Conservation (phyloP, 176 grass and related monocot species). For the Hsuehochloa calcarea region DNA sequence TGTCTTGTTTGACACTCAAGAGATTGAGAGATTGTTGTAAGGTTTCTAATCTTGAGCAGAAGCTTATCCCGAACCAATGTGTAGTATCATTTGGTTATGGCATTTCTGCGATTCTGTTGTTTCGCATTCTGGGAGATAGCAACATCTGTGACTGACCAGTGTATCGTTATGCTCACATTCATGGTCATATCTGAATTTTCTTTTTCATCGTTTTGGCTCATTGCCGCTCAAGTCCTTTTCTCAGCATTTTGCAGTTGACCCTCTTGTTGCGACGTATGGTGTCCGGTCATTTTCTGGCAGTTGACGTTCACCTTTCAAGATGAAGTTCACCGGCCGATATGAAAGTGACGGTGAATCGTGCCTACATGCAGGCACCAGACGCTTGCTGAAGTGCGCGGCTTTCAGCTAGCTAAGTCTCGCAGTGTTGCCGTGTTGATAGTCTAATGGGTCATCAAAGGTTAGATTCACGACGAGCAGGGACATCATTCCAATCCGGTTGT, state of each 20-base stretch:
- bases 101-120: too few relatives aligned
- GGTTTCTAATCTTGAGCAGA: neutral
- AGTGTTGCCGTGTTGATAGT: neutral
- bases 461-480: neutral
- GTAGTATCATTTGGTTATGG: neutral
- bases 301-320: neutral
- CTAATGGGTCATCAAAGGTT: neutral
- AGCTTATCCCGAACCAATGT: neutral
- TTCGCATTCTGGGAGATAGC: too few relatives aligned
- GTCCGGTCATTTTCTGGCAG: neutral
- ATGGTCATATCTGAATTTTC: neutral
- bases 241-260: neutral
- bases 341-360: neutral
- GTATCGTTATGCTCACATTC: neutral
- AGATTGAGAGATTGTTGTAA: neutral
- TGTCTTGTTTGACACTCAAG: neutral
- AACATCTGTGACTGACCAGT: neutral
- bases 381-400: neutral
- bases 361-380: neutral
- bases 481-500: neutral
- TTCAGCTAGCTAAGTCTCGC: neutral
- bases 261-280: neutral
- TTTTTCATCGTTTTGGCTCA: neutral
- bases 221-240: neutral
- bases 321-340: neutral